phyloP scores from a whole-genome alignment of 495 filamentous ascomycete species.

The Xylaria curta region DNA sequence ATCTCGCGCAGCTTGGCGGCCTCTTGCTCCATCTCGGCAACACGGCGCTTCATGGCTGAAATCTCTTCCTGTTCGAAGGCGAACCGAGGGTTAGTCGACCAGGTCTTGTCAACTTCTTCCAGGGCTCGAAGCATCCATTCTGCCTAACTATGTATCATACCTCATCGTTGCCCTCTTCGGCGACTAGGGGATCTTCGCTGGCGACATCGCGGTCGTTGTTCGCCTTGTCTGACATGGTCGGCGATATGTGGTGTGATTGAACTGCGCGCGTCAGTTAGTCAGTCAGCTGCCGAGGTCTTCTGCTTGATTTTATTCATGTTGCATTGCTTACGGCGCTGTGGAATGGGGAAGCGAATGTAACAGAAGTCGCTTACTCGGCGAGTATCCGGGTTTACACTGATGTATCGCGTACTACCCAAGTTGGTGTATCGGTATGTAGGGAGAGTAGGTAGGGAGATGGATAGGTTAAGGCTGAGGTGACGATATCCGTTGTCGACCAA shows the following conservation, averaged over 20 bases:
- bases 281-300: neutral
- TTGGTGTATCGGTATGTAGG: neutral
- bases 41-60: slow-evolving; percentile 94
- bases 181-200: slow-evolving; percentile 42
- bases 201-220: slow-evolving; percentile 38
- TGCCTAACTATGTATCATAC: slow-evolving; percentile 29
- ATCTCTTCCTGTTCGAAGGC: slow-evolving; percentile 73
- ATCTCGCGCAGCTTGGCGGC: slow-evolving; percentile 96
- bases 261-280: slow-evolving; percentile 14
- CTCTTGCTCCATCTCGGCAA: slow-evolving; percentile 99
- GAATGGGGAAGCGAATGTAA: neutral
- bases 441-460: neutral
- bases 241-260: neutral
- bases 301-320: neutral
- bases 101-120: slow-evolving; percentile 7
- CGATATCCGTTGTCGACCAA: neutral
- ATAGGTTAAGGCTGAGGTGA: neutral
- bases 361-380: slow-evolving; percentile 1
- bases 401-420: neutral
- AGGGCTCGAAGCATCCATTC: neutral
- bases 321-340: neutral
- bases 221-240: slow-evolving; percentile 39
- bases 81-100: slow-evolving; percentile 33
- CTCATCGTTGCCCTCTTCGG: slow-evolving; percentile 54
- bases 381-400: neutral